Evolutionary conservation across 768 basidiomycete species (phyloP).

Genomic region (Xerocomellus amylosporus): DNA sequence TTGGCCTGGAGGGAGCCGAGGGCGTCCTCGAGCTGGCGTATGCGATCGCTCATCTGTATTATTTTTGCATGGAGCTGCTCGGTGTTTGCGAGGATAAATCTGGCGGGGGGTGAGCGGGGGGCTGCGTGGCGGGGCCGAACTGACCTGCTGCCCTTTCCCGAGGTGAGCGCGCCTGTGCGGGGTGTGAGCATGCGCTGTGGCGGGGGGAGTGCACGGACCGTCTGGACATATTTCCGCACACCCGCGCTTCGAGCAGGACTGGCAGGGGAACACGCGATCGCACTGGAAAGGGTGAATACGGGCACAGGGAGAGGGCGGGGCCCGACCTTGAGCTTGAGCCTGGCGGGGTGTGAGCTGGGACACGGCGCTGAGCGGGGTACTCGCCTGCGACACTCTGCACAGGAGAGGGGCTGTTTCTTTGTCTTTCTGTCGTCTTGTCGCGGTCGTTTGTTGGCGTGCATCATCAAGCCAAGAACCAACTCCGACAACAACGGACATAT

Average conservation of each 20-base stretch:
- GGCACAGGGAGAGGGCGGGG: not conserved
- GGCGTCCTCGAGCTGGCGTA: conserved; percentile 62
- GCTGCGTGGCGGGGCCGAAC: conserved; percentile 5
- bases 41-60: conserved; percentile 56
- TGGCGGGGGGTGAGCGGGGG: conserved; percentile 25
- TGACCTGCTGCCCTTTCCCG: conserved; percentile 62
- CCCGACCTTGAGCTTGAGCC: conserved; percentile 57
- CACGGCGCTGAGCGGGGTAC: conserved; percentile 2
- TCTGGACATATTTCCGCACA: conserved; percentile 63
- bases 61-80: conserved; percentile 66
- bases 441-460: conserved; percentile 41
- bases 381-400: conserved; percentile 61
- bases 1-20: conserved; percentile 44
- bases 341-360: not conserved
- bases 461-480: conserved; percentile 18
- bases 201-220: conserved; percentile 32
- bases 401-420: conserved; percentile 51
- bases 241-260: conserved; percentile 65
- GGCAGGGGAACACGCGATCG: conserved; percentile 64
- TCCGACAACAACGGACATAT: conserved; percentile 28
- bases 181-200: not conserved
- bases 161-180: conserved; percentile 54
- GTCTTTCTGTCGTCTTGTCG: conserved; percentile 35
- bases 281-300: conserved; percentile 38
- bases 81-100: conserved; percentile 67